Conservation (phyloP, 192 early-diverging fungal genomes). For the Mortierella claussenii region DNA sequence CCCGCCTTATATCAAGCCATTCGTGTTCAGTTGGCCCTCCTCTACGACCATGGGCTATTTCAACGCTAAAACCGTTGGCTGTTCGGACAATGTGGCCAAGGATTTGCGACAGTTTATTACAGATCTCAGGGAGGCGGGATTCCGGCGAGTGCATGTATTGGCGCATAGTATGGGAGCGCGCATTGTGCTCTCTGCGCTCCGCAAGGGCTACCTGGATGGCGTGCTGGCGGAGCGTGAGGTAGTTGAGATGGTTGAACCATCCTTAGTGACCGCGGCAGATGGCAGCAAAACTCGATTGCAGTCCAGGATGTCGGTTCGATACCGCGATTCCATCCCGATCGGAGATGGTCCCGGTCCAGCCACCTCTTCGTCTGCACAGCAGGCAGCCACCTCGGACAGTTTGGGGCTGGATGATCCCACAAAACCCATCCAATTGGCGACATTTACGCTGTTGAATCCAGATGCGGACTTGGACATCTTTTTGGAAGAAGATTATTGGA, state of each 20-base stretch:
- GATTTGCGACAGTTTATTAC: conserved; percentile 50
- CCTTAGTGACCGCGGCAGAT: neutral
- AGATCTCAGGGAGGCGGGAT: conserved; percentile 46
- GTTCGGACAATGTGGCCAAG: conserved; percentile 37
- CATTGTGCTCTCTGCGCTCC: conserved; percentile 35
- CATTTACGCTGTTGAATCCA: conserved; percentile 52
- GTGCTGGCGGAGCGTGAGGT: conserved; percentile 33
- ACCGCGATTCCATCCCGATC: conserved; percentile 20
- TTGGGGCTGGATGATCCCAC: conserved; percentile 1
- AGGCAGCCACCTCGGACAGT: conserved; percentile 2
- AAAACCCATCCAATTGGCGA: conserved; percentile 32
- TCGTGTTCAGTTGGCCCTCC: conserved; percentile 52
- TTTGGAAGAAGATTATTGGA: conserved; percentile 46
- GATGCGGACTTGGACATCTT: conserved; percentile 44
- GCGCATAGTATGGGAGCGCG: conserved; percentile 56
- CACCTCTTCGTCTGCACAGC: neutral
- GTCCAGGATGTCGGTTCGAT: neutral
- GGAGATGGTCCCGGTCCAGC: neutral
- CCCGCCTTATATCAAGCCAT: conserved; percentile 55
- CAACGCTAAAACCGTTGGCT: conserved; percentile 33
- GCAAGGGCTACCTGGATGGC: conserved; percentile 38
- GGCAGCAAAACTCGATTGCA: conserved; percentile 12
- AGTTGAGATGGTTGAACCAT: neutral
- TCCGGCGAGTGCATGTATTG: conserved; percentile 45
- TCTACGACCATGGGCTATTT: conserved; percentile 54